These are phyloP conservation scores for Fusarium caatingaense DNA, from an alignment of 2,329 filamentous ascomycete species.

Conservation along the genomic window DNA sequence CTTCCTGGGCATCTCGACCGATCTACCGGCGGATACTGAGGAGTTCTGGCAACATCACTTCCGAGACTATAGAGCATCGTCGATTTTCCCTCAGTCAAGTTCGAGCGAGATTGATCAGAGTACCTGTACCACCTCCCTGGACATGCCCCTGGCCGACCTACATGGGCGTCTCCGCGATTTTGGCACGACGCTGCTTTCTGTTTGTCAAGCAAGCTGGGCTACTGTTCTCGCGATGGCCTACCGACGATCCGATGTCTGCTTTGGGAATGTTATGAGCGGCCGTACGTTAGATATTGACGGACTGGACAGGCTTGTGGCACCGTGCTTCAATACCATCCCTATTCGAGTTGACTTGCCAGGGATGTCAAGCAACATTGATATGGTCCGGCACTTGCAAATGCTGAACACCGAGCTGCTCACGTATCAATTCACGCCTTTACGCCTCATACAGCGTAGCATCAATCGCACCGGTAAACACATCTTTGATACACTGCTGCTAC, in stretches of 20 bases:
- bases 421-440: constrained; percentile 80
- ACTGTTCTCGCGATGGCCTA: constrained; percentile 69
- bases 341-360: constrained; percentile 67
- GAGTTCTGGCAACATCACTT: constrained; percentile 75
- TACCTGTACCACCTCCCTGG: constrained; percentile 46
- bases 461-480: constrained; percentile 62
- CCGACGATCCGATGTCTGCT: constrained; percentile 75
- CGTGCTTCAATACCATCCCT: constrained; percentile 92
- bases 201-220: constrained; percentile 80
- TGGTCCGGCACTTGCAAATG: constrained; percentile 70
- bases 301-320: constrained; percentile 80
- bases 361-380: constrained; percentile 62
- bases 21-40: constrained; percentile 61
- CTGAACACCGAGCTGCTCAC: constrained; percentile 71
- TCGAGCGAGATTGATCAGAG: constrained; percentile 45
- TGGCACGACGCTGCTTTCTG: constrained; percentile 71
- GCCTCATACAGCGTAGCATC: constrained; percentile 71
- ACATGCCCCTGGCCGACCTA: constrained; percentile 57
- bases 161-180: constrained; percentile 62
- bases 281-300: constrained; percentile 74
- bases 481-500: constrained; percentile 83
- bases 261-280: constrained; percentile 87
- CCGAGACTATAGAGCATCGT: constrained; percentile 56
- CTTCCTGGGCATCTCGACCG: constrained; percentile 72
- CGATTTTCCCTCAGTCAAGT: constrained; percentile 42